These are phyloP conservation scores for Ceratocystis cacaofunesta DNA, from an alignment of 2,329 filamentous ascomycete genomes.

Conservation along the genomic window DNA sequence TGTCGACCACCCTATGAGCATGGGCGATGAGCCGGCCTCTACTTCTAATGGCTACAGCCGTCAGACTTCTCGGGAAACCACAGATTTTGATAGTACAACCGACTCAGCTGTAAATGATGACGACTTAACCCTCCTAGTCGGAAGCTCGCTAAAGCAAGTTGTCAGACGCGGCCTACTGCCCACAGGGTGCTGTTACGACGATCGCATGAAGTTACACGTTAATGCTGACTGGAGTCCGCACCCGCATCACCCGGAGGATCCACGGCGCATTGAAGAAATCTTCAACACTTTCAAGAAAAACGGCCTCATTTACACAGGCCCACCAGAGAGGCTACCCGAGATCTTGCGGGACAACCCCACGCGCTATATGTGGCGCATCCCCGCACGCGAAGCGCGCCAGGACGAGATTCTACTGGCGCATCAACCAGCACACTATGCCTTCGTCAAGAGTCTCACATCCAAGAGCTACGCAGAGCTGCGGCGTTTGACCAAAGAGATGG, in stretches of 20 bases:
- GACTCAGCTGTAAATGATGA: conserved; percentile 18
- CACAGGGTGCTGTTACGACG: conserved; percentile 77
- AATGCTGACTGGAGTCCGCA: conserved; percentile 61
- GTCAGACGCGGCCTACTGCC: conserved; percentile 39
- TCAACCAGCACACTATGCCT: conserved; percentile 58
- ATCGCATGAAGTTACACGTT: conserved; percentile 88
- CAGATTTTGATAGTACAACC: conserved; percentile 15
- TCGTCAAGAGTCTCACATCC: conserved; percentile 47
- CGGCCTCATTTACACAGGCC: conserved; percentile 55
- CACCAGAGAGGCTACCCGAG: conserved; percentile 37
- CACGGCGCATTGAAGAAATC: conserved; percentile 79
- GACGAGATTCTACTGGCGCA: conserved; percentile 75
- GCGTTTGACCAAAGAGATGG: conserved; percentile 44
- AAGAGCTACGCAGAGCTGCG: conserved; percentile 51
- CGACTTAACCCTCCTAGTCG: conserved; percentile 18
- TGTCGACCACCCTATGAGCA: conserved; percentile 31
- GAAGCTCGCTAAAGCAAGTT: conserved; percentile 25
- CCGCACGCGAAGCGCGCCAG: conserved; percentile 58
- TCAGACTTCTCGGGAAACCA: conserved; percentile 9
- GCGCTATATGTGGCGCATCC: conserved; percentile 60
- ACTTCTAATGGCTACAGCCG: conserved; percentile 12
- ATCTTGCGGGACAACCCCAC: conserved; percentile 41
- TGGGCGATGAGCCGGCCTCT: conserved; percentile 23
- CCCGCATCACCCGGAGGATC: conserved; percentile 87
- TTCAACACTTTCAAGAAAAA: conserved; percentile 75